phyloP scores from a whole-genome alignment of 805 yeast genomes.

The Cyberlindnera maritima region DNA sequence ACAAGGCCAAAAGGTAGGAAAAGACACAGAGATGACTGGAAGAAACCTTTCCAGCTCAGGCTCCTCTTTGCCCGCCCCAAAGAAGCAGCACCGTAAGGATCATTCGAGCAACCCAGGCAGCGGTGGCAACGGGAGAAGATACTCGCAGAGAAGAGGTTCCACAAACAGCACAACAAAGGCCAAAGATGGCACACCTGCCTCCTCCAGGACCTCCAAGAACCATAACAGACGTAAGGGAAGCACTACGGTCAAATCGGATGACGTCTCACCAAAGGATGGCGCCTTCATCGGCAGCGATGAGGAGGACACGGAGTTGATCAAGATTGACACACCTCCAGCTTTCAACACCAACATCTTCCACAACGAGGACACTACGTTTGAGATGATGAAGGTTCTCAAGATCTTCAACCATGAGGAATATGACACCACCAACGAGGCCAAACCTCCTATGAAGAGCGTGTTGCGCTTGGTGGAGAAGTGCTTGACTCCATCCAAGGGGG shows the following conservation, averaged over 20 bases:
- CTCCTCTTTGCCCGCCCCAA: background rate
- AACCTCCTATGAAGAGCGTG: background rate
- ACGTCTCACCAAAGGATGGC: too few species aligned
- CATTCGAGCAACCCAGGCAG: background rate
- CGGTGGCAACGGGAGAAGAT: background rate
- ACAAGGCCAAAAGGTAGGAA: too few species aligned
- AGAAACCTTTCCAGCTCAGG: slow-evolving; percentile 6
- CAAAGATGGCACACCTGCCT: background rate
- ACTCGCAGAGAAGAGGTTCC: background rate
- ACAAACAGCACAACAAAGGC: background rate
- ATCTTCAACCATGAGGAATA: background rate
- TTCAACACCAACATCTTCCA: background rate
- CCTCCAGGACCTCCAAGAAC: background rate
- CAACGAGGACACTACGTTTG: background rate
- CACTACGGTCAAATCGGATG: background rate
- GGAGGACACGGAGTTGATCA: background rate
- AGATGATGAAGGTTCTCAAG: background rate
- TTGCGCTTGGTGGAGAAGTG: background rate
- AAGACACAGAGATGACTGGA: slow-evolving; percentile 3
- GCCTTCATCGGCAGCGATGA: background rate
- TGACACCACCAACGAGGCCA: background rate
- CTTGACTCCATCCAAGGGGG: background rate
- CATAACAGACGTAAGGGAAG: background rate
- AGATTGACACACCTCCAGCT: background rate
- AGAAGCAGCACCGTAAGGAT: slow-evolving; percentile 9